Percentiles rank a stretch among this genome's conserved stretches.
These are phyloP conservation scores for Taphrina populina DNA, from an alignment of 1,139 yeast species.

Conservation along the genomic window DNA sequence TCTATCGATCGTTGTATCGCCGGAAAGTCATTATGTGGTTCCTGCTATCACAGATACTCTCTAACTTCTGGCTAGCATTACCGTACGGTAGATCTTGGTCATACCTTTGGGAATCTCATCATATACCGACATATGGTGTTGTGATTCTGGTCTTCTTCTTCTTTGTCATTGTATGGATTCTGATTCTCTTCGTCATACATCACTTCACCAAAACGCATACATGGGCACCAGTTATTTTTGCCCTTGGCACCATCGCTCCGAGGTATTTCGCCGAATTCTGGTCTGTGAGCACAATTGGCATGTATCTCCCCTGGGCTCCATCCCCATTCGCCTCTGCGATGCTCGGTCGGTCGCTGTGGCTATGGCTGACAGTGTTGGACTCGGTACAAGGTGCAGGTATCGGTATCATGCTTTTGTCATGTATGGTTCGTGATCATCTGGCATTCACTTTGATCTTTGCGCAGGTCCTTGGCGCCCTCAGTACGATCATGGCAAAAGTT, in stretches of 20 bases:
- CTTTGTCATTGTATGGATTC: constrained; percentile 26
- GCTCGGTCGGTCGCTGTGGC: constrained; percentile 30
- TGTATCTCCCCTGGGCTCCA: constrained; percentile 32
- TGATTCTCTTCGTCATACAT: constrained; percentile 17
- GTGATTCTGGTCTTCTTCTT: constrained; percentile 18
- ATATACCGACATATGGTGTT: constrained; percentile 22
- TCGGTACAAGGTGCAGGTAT: constrained; percentile 34
- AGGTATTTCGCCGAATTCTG: constrained; percentile 32
- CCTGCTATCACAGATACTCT: constrained; percentile 28
- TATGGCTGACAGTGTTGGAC: constrained; percentile 33
- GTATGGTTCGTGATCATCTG: constrained; percentile 31
- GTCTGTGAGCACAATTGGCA: constrained; percentile 30
- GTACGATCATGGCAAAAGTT: constrained; percentile 29
- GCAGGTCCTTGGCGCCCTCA: constrained; percentile 31
- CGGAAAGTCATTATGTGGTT: constrained; percentile 35
- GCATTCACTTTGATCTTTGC: constrained; percentile 31
- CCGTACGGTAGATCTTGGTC: constrained; percentile 34
- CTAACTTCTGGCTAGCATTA: constrained; percentile 33
- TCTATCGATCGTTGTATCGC: constrained; percentile 26
- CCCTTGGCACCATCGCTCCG: constrained; percentile 33
- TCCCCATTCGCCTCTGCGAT: constrained; percentile 21
- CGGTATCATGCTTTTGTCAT: constrained; percentile 34
- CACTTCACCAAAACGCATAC: constrained; percentile 31
- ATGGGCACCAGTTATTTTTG: constrained; percentile 34
- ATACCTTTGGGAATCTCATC: constrained; percentile 28